These are phyloP conservation scores for Tolypocladium endophyticum DNA, from an alignment of 2,329 filamentous ascomycete species.

Conservation along the genomic window DNA sequence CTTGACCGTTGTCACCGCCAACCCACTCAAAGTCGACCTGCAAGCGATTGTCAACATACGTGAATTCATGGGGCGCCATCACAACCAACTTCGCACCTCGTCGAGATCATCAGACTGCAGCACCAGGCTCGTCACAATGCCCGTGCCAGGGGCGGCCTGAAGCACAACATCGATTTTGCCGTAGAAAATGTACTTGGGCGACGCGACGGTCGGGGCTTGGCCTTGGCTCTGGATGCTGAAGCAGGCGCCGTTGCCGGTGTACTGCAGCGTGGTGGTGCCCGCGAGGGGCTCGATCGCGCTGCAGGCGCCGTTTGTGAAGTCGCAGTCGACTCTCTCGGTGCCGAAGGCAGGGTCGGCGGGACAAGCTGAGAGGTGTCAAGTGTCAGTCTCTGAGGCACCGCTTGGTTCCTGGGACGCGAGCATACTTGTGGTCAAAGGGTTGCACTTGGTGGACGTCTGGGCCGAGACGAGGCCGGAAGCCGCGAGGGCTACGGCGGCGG, in stretches of 20 bases:
- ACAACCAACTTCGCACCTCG: conserved; percentile 9
- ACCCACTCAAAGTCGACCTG: conserved; percentile 92
- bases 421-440: conserved; percentile 40
- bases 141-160: conserved; percentile 67
- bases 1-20: conserved; percentile 54
- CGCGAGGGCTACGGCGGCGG: conserved; percentile 37
- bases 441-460: conserved; percentile 45
- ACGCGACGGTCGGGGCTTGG: conserved; percentile 62
- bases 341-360: conserved; percentile 69
- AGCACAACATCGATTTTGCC: conserved; percentile 72
- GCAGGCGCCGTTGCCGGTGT: conserved; percentile 38
- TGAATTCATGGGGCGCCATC: neutral
- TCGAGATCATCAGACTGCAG: conserved; percentile 85
- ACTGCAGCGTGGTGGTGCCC: conserved; percentile 36
- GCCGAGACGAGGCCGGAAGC: conserved; percentile 38
- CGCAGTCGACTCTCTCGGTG: conserved; percentile 39
- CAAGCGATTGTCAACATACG: neutral
- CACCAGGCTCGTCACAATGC: conserved; percentile 83
- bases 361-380: conserved; percentile 39
- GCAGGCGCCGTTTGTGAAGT: conserved; percentile 67
- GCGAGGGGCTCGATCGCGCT: conserved; percentile 36
- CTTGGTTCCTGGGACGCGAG: neutral
- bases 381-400: neutral
- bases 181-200: conserved; percentile 92
- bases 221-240: conserved; percentile 58